Conservation (phyloP, 2,329 filamentous ascomycete genomes). For the Massarina eburnea region DNA sequence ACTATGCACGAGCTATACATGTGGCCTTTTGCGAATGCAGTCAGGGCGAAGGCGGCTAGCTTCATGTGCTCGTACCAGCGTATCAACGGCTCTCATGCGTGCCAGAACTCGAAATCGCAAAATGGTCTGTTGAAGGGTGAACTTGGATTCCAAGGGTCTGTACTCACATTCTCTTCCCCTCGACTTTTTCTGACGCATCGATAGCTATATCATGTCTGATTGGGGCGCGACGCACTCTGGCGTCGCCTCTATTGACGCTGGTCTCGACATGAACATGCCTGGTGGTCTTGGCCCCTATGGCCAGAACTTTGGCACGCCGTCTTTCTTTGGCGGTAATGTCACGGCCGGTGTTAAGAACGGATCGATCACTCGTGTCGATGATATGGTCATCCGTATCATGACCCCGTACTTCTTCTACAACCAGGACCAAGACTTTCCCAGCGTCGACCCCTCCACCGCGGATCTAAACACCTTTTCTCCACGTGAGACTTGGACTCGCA, state of each 20-base stretch:
- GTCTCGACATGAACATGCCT: constrained; percentile 54
- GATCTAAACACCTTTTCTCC: constrained; percentile 44
- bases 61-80: constrained; percentile 60
- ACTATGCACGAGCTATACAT: constrained; percentile 58
- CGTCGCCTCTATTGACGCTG: constrained; percentile 47
- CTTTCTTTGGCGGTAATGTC: constrained; percentile 40
- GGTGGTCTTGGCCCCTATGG: constrained; percentile 37
- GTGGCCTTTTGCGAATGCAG: constrained; percentile 59
- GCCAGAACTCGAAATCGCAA: constrained; percentile 42
- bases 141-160: constrained; percentile 52
- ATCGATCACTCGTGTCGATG: constrained; percentile 45
- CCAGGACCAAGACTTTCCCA: constrained; percentile 46
- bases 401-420: constrained; percentile 48
- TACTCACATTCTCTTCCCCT: constrained; percentile 54
- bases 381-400: constrained; percentile 52
- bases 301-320: constrained; percentile 22
- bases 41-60: constrained; percentile 58
- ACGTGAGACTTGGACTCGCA: constrained; percentile 36
- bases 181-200: constrained; percentile 12
- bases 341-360: constrained; percentile 44
- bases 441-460: constrained; percentile 36
- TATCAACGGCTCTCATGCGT: constrained; percentile 35
- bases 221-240: constrained; percentile 50
- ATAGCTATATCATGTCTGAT: constrained; percentile 44
- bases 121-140: constrained; percentile 56